Evolutionary conservation across 441 rosid genomes (phyloP), one percentile per base, ranked within the genome.

Genomic region (Gossypium armourianum): DNA sequence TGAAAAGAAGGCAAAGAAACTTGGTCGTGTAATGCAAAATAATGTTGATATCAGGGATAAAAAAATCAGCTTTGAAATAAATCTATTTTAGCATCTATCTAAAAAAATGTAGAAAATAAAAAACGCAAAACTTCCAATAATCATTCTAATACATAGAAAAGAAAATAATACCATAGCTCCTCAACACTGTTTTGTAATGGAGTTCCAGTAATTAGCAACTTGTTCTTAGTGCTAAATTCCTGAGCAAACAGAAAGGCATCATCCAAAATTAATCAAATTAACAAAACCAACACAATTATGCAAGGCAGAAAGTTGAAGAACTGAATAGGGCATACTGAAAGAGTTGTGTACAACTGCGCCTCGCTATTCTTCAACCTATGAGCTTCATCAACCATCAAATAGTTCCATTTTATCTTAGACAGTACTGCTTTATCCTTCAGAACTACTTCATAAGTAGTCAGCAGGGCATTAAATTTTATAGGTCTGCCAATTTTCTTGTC

Each of bases 171-270:
- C 99, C 99, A 96, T 70, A 96, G 89, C 85, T 96, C 99, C 80
- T 96, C 99, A 24, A 96, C 99, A 62, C 98, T 96, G 82, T 96
- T 96, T 82, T 96, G 99, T 64, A 96, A 76, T 72, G 99, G 99
- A 74, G 99, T 96, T 59, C 99, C 99, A 68, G 99, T 96, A 66
- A 96, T 93, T 52, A 96, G 89, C 85, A 96, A 80, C 84, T 90
- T 96, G 86, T 96, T 96, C 85, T 91, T 96, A 50, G 99, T 91
- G 84, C 90, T 86, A 73, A 96, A 96, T 85, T 96, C 99, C 99
- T 96, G 94, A 19, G 59, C 57, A 64, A 75, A 59, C 66, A 75
- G 62, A 59, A 74, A 55, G 8, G 57, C 69, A 58, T 43, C 43
- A 78, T 29, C 29, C 63, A 61, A 68, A 60, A 66, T 63, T 45